Evolutionary conservation across 2,329 filamentous ascomycete genomes (phyloP), one percentile per base, ranked within the genome.

Genomic region (Cladophialophora yegresii): DNA sequence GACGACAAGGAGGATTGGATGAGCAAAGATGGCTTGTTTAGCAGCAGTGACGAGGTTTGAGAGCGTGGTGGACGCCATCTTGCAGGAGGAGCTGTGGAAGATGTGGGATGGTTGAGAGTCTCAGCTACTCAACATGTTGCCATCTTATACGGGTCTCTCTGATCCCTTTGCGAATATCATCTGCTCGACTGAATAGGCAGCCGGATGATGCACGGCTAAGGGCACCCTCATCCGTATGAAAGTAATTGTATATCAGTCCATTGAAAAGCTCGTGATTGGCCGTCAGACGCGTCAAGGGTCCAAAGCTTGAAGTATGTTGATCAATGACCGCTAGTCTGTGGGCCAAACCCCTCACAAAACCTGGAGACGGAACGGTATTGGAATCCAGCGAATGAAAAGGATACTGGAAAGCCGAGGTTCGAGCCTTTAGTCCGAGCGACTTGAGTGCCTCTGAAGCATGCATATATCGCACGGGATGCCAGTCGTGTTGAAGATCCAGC

Each of bases 1-100:
- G 10, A 49, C 36, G 40, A 57, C 23, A 32, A 47, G 10, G 26
- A 57, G 22, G n/a, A 57, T 16, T 3, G 55, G 55, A 40, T 49
- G 43, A 22, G n/a, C 20, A 26, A 12, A 26, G 20, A 47, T 30
- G 8, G 28, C 23, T 20, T 57, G 33, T 40, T 57, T 57, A 7
- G 23, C 12, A 28, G 26, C 26, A 13, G 28, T 20, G 28, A 57
- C 9, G 9, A 57, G 55, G 43, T 26, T 23, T 47, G 26, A 8
- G 55, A 7, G 12, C 28, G 40, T 13, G 43, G n/a, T 7, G 1
- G 23, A 9, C 12, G 40, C 36, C 55, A 57, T 57, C 12, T 32
- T 49, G 23, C 8, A 49, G 8, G 20, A 49, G 3, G 20, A 22
- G 12, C 20, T 23, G n/a, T 49, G 20, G 20, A 1, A 26, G 23